A percentile compares a stretch with the other conserved stretches of the same genome.
Evolutionary conservation across 768 basidiomycete genomes (phyloP).

Genomic region (Lactarius quietus): DNA sequence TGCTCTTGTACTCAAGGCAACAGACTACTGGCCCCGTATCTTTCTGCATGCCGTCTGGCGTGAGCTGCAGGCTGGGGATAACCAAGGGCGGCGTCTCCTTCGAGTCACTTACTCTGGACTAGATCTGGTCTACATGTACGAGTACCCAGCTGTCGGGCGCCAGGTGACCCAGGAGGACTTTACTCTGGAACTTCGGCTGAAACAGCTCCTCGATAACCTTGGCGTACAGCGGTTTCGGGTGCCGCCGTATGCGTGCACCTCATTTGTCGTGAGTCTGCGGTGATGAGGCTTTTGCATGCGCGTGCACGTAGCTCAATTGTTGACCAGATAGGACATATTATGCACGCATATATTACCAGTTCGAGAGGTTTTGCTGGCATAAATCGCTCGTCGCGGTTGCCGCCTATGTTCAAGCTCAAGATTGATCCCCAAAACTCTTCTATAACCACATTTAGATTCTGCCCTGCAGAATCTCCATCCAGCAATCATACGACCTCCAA

Average conservation of each 20-base stretch:
- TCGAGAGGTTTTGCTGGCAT: not conserved
- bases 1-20: slow-evolving; percentile 1
- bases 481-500: not conserved
- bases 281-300: not conserved
- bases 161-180: not conserved
- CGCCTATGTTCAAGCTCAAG: not conserved
- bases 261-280: slow-evolving; percentile 9
- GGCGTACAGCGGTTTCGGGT: not conserved
- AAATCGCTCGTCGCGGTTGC: not conserved
- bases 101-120: slow-evolving; percentile 8
- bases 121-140: slow-evolving; percentile 9
- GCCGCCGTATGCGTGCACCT: slow-evolving; percentile 16
- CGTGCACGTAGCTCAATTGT: not conserved
- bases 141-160: not conserved
- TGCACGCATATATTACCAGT: slow-evolving; percentile 2
- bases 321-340: slow-evolving; percentile 13
- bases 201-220: slow-evolving; percentile 2
- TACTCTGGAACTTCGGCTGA: not conserved
- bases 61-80: slow-evolving; percentile 6
- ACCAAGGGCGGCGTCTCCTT: slow-evolving; percentile 10
- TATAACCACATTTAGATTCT: not conserved
- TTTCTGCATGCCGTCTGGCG: slow-evolving; percentile 9
- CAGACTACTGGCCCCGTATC: slow-evolving; percentile 8
- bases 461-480: not conserved
- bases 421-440: slow-evolving; percentile 2